These are phyloP conservation scores for Trametes hirsuta DNA, from an alignment of 1,284 basidiomycete genomes.

Conservation along the genomic window DNA sequence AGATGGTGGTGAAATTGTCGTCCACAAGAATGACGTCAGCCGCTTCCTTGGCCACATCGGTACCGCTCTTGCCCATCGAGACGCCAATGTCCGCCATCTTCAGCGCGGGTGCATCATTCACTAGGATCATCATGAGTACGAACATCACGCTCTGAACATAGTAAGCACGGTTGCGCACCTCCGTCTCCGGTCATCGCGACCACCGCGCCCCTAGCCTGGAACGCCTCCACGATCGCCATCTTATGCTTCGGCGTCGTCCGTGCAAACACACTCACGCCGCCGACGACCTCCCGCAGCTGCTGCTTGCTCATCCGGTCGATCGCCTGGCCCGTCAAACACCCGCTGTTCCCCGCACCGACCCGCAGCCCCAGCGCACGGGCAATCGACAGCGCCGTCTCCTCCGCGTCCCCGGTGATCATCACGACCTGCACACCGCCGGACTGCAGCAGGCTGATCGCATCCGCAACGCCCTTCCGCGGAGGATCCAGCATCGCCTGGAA, in stretches of 20 bases:
- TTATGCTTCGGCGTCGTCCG: constrained; percentile 96
- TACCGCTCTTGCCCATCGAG: constrained; percentile 96
- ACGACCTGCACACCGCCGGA: constrained; percentile 91
- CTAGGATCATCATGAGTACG: constrained; percentile 41
- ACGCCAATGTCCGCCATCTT: constrained; percentile 99
- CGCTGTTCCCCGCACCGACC: constrained; percentile 44
- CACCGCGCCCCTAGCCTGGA: constrained; percentile 85
- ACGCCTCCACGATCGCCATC: constrained; percentile 95
- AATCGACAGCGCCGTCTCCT: constrained; percentile 89
- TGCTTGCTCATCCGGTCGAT: constrained; percentile 83
- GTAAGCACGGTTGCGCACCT: constrained; percentile 41
- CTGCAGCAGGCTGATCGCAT: constrained; percentile 82
- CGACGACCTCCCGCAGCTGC: constrained; percentile 86
- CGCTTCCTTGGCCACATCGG: constrained; percentile 98
- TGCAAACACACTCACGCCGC: constrained; percentile 86
- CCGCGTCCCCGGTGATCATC: constrained; percentile 98
- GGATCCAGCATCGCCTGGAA: constrained; percentile 97
- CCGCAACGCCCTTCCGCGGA: constrained; percentile 90
- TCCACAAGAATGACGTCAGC: constrained; percentile 97
- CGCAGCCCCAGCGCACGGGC: constrained; percentile 88
- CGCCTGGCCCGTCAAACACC: constrained; percentile 81
- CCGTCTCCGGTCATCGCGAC: constrained; percentile 99
- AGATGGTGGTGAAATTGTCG: constrained; percentile 95
- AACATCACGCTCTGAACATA: not conserved
- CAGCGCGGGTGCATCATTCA: constrained; percentile 96